Evolutionary conservation across 345 rosid species (phyloP).

Genomic region (Salix udensis): DNA sequence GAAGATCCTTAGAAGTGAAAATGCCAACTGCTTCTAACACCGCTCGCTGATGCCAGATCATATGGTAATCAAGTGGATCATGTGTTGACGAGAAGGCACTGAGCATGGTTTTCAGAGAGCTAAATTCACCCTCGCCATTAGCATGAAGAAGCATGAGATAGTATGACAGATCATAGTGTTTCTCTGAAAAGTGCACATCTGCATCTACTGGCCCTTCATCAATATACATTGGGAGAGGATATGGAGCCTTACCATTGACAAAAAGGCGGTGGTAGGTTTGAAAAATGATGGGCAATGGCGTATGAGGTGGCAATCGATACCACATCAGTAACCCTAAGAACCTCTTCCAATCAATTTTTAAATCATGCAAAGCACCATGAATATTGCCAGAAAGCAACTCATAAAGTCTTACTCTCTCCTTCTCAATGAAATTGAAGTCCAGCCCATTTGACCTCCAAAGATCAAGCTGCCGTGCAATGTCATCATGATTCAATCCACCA

Average conservation of each 20-base stretch:
- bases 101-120: slow-evolving; percentile 72
- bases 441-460: slow-evolving; percentile 83
- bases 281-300: slow-evolving; percentile 62
- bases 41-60: slow-evolving; percentile 95
- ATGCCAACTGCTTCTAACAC: slow-evolving; percentile 77
- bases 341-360: slow-evolving; percentile 90
- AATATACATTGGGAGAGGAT: slow-evolving; percentile 73
- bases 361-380: slow-evolving; percentile 53
- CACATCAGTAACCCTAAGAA: slow-evolving; percentile 93
- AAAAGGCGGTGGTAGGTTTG: slow-evolving; percentile 67
- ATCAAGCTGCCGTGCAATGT: slow-evolving; percentile 68
- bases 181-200: slow-evolving; percentile 30
- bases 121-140: slow-evolving; percentile 50
- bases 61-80: slow-evolving; percentile 96
- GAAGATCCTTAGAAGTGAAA: slow-evolving; percentile 75
- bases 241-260: slow-evolving; percentile 65
- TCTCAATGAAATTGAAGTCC: slow-evolving; percentile 86
- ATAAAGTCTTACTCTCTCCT: slow-evolving; percentile 67
- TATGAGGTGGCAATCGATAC: slow-evolving; percentile 70
- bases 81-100: slow-evolving; percentile 82
- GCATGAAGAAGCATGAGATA: slow-evolving; percentile 96
- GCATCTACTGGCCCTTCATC: slow-evolving; percentile 79
- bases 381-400: slow-evolving; percentile 94
- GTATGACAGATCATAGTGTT: slow-evolving; percentile 73
- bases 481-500: slow-evolving; percentile 81